Conservation (phyloP, 164 flowering plant species). For the Piper betle region DNA sequence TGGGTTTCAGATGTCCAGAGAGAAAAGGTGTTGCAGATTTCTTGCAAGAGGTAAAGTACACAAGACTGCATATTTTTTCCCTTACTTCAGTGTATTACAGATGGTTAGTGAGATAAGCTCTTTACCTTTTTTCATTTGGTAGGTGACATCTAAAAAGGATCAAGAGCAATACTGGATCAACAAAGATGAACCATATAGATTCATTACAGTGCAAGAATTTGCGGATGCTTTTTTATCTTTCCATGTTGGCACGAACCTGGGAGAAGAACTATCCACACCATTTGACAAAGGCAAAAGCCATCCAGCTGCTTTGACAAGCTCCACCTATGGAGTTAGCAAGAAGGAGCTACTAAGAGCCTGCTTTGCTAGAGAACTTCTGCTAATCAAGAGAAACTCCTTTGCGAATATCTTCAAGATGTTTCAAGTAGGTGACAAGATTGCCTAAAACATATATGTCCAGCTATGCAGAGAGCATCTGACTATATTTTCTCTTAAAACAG, state of each 20-base stretch:
- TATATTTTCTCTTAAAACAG: conserved; percentile 9
- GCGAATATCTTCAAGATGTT: conserved; percentile 33
- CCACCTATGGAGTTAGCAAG: conserved; percentile 28
- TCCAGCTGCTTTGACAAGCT: conserved; percentile 41
- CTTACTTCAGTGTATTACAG: too few relatives aligned
- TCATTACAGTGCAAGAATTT: conserved; percentile 30
- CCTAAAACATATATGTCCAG: neutral
- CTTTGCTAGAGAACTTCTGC: conserved; percentile 28
- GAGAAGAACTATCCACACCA: conserved; percentile 33
- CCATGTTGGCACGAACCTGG: conserved; percentile 31
- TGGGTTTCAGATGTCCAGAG: conserved; percentile 47
- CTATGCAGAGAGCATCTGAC: neutral
- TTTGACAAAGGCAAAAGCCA: conserved; percentile 40
- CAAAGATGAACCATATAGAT: conserved; percentile 32
- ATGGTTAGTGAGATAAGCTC: neutral
- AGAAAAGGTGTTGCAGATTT: conserved; percentile 50
- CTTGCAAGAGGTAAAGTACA: conserved; percentile 31
- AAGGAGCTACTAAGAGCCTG: conserved; percentile 38
- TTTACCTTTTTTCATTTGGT: neutral
- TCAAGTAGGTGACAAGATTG: conserved; percentile 14
- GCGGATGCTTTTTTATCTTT: conserved; percentile 44
- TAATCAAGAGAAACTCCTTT: conserved; percentile 50
- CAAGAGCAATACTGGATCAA: conserved; percentile 49
- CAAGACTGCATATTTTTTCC: neutral
- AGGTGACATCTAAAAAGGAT: conserved; percentile 64